Percentiles rank a stretch among this genome's conserved stretches.
phyloP scores from a whole-genome alignment of 148 eudicot genomes.

The Arctostaphylos glauca region DNA sequence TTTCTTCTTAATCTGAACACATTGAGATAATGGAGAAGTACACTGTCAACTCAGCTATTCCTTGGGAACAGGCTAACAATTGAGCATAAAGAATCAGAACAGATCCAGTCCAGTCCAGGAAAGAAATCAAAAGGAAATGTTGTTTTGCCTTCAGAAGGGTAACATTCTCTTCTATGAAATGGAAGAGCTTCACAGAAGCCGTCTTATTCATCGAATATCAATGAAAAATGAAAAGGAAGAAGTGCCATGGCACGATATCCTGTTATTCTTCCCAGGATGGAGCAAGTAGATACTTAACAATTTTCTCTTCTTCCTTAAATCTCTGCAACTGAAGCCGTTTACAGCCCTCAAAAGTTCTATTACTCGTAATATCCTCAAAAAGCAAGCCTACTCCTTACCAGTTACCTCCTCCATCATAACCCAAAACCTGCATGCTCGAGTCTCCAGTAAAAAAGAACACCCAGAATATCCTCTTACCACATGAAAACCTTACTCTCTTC shows the following conservation, averaged over 20 bases:
- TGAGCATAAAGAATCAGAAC: background rate
- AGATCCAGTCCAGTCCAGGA: background rate
- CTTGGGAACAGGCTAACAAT: background rate
- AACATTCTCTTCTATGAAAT: background rate
- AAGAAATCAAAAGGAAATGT: background rate
- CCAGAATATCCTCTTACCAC: background rate
- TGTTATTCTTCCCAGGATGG: background rate
- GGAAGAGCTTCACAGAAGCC: background rate
- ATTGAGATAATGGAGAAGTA: background rate
- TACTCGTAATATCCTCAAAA: background rate
- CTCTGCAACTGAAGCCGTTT: background rate
- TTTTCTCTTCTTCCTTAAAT: background rate
- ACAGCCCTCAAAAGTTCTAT: background rate
- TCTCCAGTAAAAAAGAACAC: background rate
- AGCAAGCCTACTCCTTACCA: conserved; percentile 3
- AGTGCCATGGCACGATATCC: background rate
- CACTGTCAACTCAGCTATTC: background rate
- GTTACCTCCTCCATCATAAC: background rate
- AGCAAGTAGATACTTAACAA: background rate
- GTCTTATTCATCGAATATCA: background rate
- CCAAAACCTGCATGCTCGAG: background rate
- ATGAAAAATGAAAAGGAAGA: background rate
- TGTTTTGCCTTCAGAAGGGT: background rate
- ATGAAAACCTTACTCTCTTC: background rate
- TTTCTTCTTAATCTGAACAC: background rate